Evolutionary conservation across 2,329 filamentous ascomycete species (phyloP).

Genomic region (Pseudogymnoascus pannorum): DNA sequence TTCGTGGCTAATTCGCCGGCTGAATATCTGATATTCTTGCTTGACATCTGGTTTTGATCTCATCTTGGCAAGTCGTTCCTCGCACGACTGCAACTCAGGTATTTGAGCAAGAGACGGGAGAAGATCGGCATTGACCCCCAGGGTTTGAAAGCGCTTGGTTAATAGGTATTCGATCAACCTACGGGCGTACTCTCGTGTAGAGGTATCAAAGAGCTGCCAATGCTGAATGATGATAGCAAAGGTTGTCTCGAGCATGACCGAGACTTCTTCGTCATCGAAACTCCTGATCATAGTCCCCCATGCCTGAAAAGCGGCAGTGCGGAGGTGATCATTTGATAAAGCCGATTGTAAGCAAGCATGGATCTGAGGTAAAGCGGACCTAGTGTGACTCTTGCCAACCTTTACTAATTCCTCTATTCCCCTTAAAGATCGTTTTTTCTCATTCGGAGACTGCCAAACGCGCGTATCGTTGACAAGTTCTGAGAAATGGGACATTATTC

Average conservation of each 20-base stretch:
- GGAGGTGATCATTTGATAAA: constrained; percentile 65
- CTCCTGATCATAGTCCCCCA: constrained; percentile 74
- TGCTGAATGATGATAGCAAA: constrained; percentile 80
- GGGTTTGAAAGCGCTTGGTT: constrained; percentile 15
- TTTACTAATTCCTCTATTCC: constrained; percentile 85
- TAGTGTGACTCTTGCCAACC: constrained; percentile 64
- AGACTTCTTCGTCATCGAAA: constrained; percentile 71
- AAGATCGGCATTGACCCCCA: constrained; percentile 41
- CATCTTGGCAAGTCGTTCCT: constrained; percentile 55
- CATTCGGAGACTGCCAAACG: constrained; percentile 50
- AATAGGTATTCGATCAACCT: constrained; percentile 48
- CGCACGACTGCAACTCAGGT: constrained; percentile 59
- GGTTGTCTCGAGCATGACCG: constrained; percentile 75
- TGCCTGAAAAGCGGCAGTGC: constrained; percentile 70
- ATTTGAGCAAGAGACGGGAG: constrained; percentile 73
- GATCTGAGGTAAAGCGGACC: constrained; percentile 77
- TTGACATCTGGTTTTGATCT: constrained; percentile 59
- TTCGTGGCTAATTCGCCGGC: constrained; percentile 69
- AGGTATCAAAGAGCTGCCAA: constrained; percentile 61
- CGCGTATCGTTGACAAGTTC: constrained; percentile 64
- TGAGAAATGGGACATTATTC: constrained; percentile 76
- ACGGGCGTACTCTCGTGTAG: constrained; percentile 52
- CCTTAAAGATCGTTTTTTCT: constrained; percentile 70
- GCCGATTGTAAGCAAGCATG: constrained; percentile 88
- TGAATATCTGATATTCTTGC: constrained; percentile 63